These are phyloP conservation scores for Raffaelea ambrosiae DNA, from an alignment of 2,329 filamentous ascomycete genomes.

Conservation along the genomic window DNA sequence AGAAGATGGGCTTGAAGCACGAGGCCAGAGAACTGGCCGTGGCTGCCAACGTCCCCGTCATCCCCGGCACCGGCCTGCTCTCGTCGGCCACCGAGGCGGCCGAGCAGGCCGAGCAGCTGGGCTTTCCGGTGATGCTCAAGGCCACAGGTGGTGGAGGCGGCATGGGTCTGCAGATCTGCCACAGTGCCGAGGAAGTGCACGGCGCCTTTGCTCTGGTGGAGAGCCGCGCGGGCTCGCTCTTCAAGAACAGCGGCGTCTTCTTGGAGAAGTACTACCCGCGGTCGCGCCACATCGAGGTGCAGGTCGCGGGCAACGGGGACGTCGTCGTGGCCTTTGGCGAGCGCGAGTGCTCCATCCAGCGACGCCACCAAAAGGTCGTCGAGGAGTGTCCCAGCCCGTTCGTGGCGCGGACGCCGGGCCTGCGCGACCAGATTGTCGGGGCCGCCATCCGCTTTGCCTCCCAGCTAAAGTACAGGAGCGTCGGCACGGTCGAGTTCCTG, in stretches of 20 bases:
- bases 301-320: conserved; percentile 55
- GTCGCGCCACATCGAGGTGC: conserved; percentile 58
- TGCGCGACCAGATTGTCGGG: conserved; percentile 15
- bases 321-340: conserved; percentile 51
- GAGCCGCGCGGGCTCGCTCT: conserved; percentile 46
- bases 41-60: conserved; percentile 30
- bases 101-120: conserved; percentile 27
- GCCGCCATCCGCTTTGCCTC: conserved; percentile 23
- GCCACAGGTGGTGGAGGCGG: conserved; percentile 55
- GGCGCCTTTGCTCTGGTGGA: conserved; percentile 23
- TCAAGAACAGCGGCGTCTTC: conserved; percentile 54
- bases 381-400: conserved; percentile 62
- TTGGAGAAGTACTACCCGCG: conserved; percentile 54
- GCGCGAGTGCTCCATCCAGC: conserved; percentile 59
- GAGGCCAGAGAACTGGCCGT: conserved; percentile 14
- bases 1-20: conserved; percentile 8
- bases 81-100: conserved; percentile 39
- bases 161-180: conserved; percentile 37
- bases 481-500: conserved; percentile 55
- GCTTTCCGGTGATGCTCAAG: conserved; percentile 45
- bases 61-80: conserved; percentile 24
- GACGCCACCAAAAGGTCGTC: conserved; percentile 62
- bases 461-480: conserved; percentile 3
- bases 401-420: conserved; percentile 18
- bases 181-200: conserved; percentile 45